Conservation (phyloP, 2,329 filamentous ascomycete species). For the Monosporascus cannonballus region DNA sequence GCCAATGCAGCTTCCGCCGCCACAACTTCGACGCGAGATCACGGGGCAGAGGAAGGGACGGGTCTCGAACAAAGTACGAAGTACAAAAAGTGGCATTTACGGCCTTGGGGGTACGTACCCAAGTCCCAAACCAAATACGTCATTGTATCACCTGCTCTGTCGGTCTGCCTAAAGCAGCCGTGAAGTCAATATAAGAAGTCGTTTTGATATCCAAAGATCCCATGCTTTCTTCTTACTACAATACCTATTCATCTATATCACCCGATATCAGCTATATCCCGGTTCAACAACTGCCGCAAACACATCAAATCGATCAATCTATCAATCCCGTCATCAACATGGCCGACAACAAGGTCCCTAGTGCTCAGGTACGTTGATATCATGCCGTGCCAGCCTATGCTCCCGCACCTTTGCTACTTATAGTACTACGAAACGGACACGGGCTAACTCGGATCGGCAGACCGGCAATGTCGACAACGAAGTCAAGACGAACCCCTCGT, state of each 20-base stretch:
- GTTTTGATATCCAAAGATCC: background rate
- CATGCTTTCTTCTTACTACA: no score
- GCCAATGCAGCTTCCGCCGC: background rate
- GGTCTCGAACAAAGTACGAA: background rate
- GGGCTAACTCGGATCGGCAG: slow-evolving; percentile 7
- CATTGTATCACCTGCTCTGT: background rate
- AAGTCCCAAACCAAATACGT: background rate
- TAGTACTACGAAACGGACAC: background rate
- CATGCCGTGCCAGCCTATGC: background rate
- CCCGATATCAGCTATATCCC: background rate
- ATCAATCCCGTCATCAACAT: background rate
- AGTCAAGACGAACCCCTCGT: slow-evolving; percentile 32
- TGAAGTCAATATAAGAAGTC: background rate
- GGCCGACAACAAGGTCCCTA: slow-evolving; percentile 1
- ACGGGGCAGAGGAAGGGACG: background rate
- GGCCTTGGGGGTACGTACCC: background rate
- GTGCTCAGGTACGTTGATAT: background rate
- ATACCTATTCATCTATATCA: no score
- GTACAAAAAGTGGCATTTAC: background rate
- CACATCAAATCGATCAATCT: background rate
- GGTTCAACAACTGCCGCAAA: background rate
- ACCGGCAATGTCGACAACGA: slow-evolving; percentile 26
- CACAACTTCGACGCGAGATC: background rate
- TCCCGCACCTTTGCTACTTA: background rate
- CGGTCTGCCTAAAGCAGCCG: background rate